phyloP scores from a whole-genome alignment of 2,329 filamentous ascomycete genomes.

The Domatiomyces catenatus region DNA sequence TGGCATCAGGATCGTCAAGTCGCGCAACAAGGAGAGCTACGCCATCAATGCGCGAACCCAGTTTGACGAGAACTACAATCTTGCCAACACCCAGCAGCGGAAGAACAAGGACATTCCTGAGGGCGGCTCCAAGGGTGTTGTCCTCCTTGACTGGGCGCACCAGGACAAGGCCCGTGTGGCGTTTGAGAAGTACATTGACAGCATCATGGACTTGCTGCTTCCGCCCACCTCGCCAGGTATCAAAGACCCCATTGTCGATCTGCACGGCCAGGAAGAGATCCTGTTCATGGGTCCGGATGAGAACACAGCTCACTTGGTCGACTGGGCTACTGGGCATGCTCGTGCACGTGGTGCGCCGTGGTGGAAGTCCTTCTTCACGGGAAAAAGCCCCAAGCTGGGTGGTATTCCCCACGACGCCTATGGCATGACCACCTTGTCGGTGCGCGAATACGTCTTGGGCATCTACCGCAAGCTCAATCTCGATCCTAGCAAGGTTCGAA shows the following conservation, averaged over 20 bases:
- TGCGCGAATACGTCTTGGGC: slow-evolving; percentile 87
- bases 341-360: slow-evolving; percentile 74
- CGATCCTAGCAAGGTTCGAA: slow-evolving; percentile 68
- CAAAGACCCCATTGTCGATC: slow-evolving; percentile 95
- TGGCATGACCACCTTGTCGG: slow-evolving; percentile 94
- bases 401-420: slow-evolving; percentile 94
- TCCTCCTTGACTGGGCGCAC: slow-evolving; percentile 81
- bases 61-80: slow-evolving; percentile 97
- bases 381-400: slow-evolving; percentile 88
- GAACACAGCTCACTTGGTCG: slow-evolving; percentile 91
- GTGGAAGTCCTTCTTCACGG: slow-evolving; percentile 99
- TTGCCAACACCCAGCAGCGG: slow-evolving; percentile 95
- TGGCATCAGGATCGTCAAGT: slow-evolving; percentile 97
- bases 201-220: slow-evolving; percentile 85
- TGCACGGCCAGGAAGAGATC: slow-evolving; percentile 90
- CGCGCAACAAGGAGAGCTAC: slow-evolving; percentile 87
- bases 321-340: slow-evolving; percentile 98
- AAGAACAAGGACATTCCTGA: slow-evolving; percentile 99
- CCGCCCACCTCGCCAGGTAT: slow-evolving; percentile 85
- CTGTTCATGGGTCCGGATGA: slow-evolving; percentile 98
- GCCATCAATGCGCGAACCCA: slow-evolving; percentile 89
- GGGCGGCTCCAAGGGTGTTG: slow-evolving; percentile 94
- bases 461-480: slow-evolving; percentile 94
- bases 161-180: slow-evolving; percentile 85
- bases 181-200: slow-evolving; percentile 99